A percentile compares a stretch with the other conserved stretches of the same genome.
Conservation (phyloP, 371 early-diverging fungal species). For the Mortierella sp. region DNA sequence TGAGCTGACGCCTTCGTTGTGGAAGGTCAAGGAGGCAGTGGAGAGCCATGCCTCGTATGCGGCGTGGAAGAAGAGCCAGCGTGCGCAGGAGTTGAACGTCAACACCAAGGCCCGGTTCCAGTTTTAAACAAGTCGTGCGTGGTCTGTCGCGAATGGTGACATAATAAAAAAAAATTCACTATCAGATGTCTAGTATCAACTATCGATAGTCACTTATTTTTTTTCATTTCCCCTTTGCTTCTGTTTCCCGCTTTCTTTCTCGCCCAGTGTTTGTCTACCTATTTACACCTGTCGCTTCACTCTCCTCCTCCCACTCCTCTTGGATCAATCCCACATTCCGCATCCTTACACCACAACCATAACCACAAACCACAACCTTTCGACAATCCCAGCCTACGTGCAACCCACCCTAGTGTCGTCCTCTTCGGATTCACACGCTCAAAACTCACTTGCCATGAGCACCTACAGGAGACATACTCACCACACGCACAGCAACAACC, state of each 20-base stretch:
- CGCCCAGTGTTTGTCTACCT: too few species aligned
- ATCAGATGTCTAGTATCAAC: too few species aligned
- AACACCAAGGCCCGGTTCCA: slow-evolving; percentile 20
- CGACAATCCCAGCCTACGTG: not conserved
- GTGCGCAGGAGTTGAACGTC: slow-evolving; percentile 1
- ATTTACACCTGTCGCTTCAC: too few species aligned
- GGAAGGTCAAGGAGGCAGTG: slow-evolving; percentile 23
- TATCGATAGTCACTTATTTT: too few species aligned
- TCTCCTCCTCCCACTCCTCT: too few species aligned
- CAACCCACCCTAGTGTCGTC: not conserved
- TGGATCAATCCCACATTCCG: too few species aligned
- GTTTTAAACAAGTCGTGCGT: slow-evolving; percentile 3
- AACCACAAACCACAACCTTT: too few species aligned
- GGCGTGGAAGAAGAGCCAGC: slow-evolving; percentile 10
- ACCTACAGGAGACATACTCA: not conserved
- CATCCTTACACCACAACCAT: too few species aligned
- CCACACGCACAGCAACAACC: not conserved
- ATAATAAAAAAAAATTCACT: too few species aligned
- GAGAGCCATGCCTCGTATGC: slow-evolving; percentile 12
- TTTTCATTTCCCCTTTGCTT: too few species aligned
- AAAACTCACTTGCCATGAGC: not conserved
- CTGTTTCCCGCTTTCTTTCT: too few species aligned
- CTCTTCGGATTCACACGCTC: not conserved
- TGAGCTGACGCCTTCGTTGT: slow-evolving; percentile 17
- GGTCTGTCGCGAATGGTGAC: too few species aligned